A percentile compares a stretch with the other conserved stretches of the same genome.
Evolutionary conservation across 371 early-diverging fungal genomes (phyloP).

Genomic region (Zychaea mexicana): DNA sequence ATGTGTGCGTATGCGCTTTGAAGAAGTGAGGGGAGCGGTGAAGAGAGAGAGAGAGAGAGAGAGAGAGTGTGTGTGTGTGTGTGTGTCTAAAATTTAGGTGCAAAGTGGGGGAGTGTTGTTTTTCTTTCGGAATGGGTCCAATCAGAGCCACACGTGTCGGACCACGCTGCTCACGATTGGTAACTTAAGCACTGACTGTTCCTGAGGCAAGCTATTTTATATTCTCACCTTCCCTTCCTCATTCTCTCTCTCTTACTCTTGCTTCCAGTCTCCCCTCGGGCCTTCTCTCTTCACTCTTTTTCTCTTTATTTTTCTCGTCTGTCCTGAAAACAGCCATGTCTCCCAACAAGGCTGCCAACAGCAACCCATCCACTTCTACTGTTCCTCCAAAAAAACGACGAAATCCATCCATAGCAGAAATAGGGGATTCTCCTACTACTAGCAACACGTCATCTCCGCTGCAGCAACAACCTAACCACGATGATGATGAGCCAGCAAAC

Average conservation of each 20-base stretch:
- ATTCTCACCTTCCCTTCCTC: background rate
- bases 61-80: too few species aligned
- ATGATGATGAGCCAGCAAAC: slow-evolving; percentile 2
- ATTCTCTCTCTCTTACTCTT: slow-evolving; percentile 8
- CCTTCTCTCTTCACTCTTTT: background rate
- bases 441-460: slow-evolving; percentile 8
- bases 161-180: slow-evolving; percentile 11
- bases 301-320: slow-evolving; percentile 2
- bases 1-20: too few species aligned
- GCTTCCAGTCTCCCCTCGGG: background rate
- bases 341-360: background rate
- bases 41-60: slow-evolving; percentile 1
- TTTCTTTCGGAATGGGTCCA: slow-evolving; percentile 5
- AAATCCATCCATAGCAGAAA: slow-evolving; percentile 4
- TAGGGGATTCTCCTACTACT: background rate
- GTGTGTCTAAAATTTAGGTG: too few species aligned
- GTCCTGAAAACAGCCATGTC: background rate
- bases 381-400: slow-evolving; percentile 21
- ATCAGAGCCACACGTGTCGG: slow-evolving; percentile 21
- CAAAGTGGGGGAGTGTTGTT: slow-evolving; percentile 1
- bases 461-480: slow-evolving; percentile 1
- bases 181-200: slow-evolving; percentile 3
- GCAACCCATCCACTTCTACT: background rate
- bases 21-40: too few species aligned
- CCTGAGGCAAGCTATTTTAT: background rate